phyloP scores from a whole-genome alignment of 2,329 filamentous ascomycete species.

The Botryosphaeria dothidea region DNA sequence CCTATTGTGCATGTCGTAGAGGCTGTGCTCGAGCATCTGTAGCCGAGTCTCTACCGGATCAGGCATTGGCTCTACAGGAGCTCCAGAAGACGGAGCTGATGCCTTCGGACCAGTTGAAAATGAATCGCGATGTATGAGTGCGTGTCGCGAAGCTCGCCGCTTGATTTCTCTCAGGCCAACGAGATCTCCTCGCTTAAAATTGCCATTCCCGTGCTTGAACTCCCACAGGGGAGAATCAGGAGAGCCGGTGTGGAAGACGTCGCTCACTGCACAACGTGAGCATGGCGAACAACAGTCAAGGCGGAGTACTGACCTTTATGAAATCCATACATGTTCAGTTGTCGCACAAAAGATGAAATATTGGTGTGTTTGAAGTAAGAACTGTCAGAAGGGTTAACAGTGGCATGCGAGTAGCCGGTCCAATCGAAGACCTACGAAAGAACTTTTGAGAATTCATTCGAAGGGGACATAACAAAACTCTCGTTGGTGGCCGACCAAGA shows the following conservation, averaged over 20 bases:
- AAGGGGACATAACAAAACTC: conserved; percentile 98
- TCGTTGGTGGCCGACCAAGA: conserved; percentile 93
- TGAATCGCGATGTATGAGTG: conserved; percentile 87
- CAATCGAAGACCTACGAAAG: conserved; percentile 70
- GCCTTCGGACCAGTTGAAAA: conserved; percentile 73
- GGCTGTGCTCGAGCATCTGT: conserved; percentile 72
- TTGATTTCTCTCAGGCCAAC: conserved; percentile 93
- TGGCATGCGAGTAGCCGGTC: conserved; percentile 20
- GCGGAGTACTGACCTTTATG: conserved; percentile 75
- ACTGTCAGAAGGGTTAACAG: conserved; percentile 47
- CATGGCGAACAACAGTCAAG: not conserved
- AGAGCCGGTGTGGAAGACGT: conserved; percentile 94
- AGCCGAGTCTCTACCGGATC: conserved; percentile 78
- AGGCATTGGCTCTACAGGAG: conserved; percentile 78
- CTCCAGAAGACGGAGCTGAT: conserved; percentile 75
- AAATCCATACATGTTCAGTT: conserved; percentile 99
- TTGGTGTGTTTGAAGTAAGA: conserved; percentile 99
- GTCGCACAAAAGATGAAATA: conserved; percentile 95
- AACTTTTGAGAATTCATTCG: conserved; percentile 96
- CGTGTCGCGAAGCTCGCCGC: conserved; percentile 86
- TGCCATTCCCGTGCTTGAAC: conserved; percentile 97
- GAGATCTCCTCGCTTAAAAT: conserved; percentile 92
- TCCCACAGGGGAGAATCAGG: conserved; percentile 96
- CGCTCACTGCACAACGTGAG: conserved; percentile 68
- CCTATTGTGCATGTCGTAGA: conserved; percentile 77